Base-by-base conservation (phyloP, 2,329 filamentous ascomycete species). In the Alternaria arbusti region DNA sequence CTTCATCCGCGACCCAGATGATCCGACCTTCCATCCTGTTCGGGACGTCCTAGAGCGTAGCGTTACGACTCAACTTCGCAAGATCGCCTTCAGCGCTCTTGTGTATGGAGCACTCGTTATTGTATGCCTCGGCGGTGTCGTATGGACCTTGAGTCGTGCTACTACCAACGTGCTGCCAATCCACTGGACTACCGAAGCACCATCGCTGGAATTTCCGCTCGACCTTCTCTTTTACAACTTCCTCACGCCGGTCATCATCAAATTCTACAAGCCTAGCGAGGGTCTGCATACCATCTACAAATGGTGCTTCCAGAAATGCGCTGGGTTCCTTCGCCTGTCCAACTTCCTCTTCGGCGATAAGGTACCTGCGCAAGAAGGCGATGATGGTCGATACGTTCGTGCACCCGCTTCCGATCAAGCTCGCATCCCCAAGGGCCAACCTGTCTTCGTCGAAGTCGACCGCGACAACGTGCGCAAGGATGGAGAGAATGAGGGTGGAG, bases 221-320 rank as follows among this genome's bases (percentile, higher is more conserved):
- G 95, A 99, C 75, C 85, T 99, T 2, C 84, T 99, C 15, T 96
- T 98, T 78, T 99, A 97, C 85, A 98, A 98, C 80, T 97, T 97
- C 78, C 84, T 97, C 50, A 96, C 97, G 85, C 96, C 96, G 0
- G 82, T 97, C 52, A 90, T 94, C 12, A 88, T 98, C 70, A 91
- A 88, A 71, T 90, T 93, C 71, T 90, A 97, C 80, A 92, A 91
- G 76, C 94, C 95, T 2, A 93, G 92, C 55, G 91, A 97, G 74
- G 91, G 89, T 1, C 84, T 99, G 4, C 91, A 97, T 70, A 84
- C 86, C 58, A 90, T 97, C 85, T 99, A 97, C 78, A 90, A 89
- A 8, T 98, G 95, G 95, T 99, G 96, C 93, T 97, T 99, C 82
- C 90, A 91, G 70, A 89, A 88, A 71, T 97, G 94, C 76, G 96